These are phyloP conservation scores for Fusarium proliferatum DNA, from an alignment of 2,329 filamentous ascomycete genomes.

Conservation along the genomic window DNA sequence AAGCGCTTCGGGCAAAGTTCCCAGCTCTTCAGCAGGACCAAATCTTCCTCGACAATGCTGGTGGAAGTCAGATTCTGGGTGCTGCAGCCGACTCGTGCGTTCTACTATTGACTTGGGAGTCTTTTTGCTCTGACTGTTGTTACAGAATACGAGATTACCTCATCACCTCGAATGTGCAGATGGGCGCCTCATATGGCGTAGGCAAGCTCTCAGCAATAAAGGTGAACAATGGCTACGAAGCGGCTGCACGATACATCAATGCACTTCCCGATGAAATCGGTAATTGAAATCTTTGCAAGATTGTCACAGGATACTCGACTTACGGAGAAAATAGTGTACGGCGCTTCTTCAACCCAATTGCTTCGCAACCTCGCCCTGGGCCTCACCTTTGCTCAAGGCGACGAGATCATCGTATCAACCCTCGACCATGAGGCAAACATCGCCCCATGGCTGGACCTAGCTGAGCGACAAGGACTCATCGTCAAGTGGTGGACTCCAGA, in stretches of 20 bases:
- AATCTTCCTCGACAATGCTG: constrained; percentile 82
- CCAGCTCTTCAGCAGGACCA: constrained; percentile 75
- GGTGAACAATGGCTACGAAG: constrained; percentile 63
- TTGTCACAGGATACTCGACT: rapidly evolving
- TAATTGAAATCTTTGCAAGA: rapidly evolving
- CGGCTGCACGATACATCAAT: constrained; percentile 78
- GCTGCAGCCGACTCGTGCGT: constrained; percentile 56
- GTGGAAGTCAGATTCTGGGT: constrained; percentile 76
- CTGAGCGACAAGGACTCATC: constrained; percentile 64
- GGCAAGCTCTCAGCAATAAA: constrained; percentile 66
- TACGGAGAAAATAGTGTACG: constrained; percentile 55
- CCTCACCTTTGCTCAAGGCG: constrained; percentile 63
- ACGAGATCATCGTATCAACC: constrained; percentile 76
- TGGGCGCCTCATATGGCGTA: constrained; percentile 75
- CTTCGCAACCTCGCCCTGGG: constrained; percentile 75
- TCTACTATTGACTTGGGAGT: rapidly evolving
- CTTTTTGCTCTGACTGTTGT: constrained; percentile 55
- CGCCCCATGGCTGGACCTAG: constrained; percentile 77
- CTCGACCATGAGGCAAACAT: constrained; percentile 85
- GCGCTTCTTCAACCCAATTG: constrained; percentile 79
- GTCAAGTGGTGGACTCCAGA: constrained; percentile 14
- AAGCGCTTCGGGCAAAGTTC: constrained; percentile 63
- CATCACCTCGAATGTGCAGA: constrained; percentile 76
- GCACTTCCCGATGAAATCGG: constrained; percentile 75
- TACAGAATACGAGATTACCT: constrained; percentile 72